These are phyloP conservation scores for Piper longum DNA, from an alignment of 164 flowering plant species.

Conservation along the genomic window DNA sequence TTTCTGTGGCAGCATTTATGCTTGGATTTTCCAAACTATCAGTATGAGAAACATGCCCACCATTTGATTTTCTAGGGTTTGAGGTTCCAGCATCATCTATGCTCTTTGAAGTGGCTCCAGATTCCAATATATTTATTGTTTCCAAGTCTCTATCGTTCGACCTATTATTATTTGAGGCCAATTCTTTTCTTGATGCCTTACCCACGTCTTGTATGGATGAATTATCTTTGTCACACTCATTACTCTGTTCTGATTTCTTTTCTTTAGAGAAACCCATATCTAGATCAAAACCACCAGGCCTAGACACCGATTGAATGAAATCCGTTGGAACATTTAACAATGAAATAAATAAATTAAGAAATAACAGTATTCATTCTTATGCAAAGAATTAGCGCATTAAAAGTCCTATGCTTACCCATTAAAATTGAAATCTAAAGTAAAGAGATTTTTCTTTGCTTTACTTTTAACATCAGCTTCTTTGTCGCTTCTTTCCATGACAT, in stretches of 20 bases:
- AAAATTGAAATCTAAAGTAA: constrained; percentile 63
- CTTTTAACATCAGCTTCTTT: constrained; percentile 29
- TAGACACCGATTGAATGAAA: constrained; percentile 9
- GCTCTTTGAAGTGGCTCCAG: constrained; percentile 12
- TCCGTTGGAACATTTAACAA: constrained; percentile 1
- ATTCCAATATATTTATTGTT: constrained; percentile 13
- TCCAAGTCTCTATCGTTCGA: constrained; percentile 11
- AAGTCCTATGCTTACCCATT: constrained; percentile 33
- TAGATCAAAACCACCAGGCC: constrained; percentile 49
- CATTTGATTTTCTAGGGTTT: constrained; percentile 7
- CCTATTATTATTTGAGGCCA: constrained; percentile 8
- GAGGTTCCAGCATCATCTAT: constrained; percentile 5
- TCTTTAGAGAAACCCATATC: constrained; percentile 28
- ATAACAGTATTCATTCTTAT: neutral
- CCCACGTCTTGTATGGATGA: constrained; percentile 4
- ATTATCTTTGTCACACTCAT: constrained; percentile 7
- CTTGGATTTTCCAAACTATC: constrained; percentile 8
- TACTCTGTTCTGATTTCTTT: constrained; percentile 16
- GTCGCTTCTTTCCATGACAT: constrained; percentile 31
- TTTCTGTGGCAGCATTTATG: constrained; percentile 9
- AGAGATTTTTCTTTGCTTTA: constrained; percentile 26
- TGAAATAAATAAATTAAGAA: neutral
- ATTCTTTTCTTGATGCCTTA: constrained; percentile 14
- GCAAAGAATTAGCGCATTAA: neutral
- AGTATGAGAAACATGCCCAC: constrained; percentile 14